Base-by-base conservation (phyloP, 2,329 filamentous ascomycete genomes). In the Ophidiomyces ophidiicola region DNA sequence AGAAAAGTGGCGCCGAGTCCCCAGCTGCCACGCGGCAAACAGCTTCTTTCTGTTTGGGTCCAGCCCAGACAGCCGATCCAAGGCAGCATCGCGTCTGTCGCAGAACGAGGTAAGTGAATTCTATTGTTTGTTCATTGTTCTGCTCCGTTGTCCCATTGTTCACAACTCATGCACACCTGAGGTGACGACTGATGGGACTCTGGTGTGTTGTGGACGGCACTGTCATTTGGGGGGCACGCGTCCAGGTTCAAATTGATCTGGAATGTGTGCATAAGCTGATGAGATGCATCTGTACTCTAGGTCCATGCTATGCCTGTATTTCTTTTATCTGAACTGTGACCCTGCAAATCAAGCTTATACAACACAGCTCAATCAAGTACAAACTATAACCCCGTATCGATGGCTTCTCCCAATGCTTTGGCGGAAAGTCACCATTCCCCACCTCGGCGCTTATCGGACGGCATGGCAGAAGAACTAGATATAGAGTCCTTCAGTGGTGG, bases 41-140 rank as follows among this genome's bases (percentile, higher is more conserved):
- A 30, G 12, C 17, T n/a, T n/a, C 28, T 24, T 35, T 35, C 34
- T 37, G 34, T 29, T 38, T 38, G 26, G 35, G 12, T 19, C 36
- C 18, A 31, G 21, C 26, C 36, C n/a, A 19, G 17, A 19, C 14
- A 37, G 18, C 36, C 36, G 26, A 38, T 23, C 28, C 34, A 36
- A 38, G 19, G 17, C 12, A 11, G 36, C 36, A 32, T 19, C 21
- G 26, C 24, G 28, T 29, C 36, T 32, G 28, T 17, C 11, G 19
- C 26, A 32, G 6, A 23, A 31, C 28, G n/a, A 31, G 36, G 36
- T 38, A 20, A 15, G 36, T 38, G 18, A 17, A 15, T 38, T 38
- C 17, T n/a, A n/a, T n/a, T n/a, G n/a, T n/a, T n/a, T n/a, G 6
- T 6, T 26, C 11, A 30, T 23, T 31, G n/a, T 38, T 25, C 10